Conservation (phyloP, 2,329 filamentous ascomycete genomes). For the Neofusicoccum kwambonambiense region DNA sequence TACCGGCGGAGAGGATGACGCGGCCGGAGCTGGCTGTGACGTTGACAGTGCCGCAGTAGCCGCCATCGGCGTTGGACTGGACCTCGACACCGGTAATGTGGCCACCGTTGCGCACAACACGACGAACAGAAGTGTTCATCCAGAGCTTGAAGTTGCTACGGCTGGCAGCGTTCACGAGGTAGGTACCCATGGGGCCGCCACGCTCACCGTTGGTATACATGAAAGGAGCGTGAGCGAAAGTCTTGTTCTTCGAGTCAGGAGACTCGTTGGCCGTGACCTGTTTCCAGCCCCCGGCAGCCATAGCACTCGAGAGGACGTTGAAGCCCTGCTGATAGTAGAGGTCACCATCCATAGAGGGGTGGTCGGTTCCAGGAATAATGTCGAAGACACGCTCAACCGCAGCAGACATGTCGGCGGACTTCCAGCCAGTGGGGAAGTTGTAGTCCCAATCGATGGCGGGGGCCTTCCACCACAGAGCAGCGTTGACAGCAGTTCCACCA, state of each 20-base stretch:
- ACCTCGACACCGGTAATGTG: slow-evolving; percentile 67
- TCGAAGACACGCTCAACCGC: slow-evolving; percentile 63
- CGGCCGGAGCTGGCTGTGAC: slow-evolving; percentile 60
- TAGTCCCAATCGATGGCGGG: slow-evolving; percentile 67
- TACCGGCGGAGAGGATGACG: slow-evolving; percentile 66
- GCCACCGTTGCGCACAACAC: slow-evolving; percentile 63
- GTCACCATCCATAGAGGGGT: slow-evolving; percentile 65
- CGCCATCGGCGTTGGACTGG: slow-evolving; percentile 58
- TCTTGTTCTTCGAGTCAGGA: slow-evolving; percentile 64
- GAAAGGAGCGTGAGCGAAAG: slow-evolving; percentile 63
- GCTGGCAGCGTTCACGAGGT: slow-evolving; percentile 61
- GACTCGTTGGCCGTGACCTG: slow-evolving; percentile 59
- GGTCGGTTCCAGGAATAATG: slow-evolving; percentile 68
- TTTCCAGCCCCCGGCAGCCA: slow-evolving; percentile 62
- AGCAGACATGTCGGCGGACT: slow-evolving; percentile 59
- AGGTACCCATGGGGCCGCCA: slow-evolving; percentile 69
- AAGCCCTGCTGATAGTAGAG: slow-evolving; percentile 68
- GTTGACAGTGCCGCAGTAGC: slow-evolving; percentile 60
- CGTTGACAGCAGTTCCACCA: slow-evolving; percentile 66
- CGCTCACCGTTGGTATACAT: slow-evolving; percentile 67
- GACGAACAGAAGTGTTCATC: slow-evolving; percentile 64
- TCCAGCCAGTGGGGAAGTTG: slow-evolving; percentile 72
- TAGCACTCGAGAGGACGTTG: slow-evolving; percentile 59
- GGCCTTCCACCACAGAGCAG: slow-evolving; percentile 67
- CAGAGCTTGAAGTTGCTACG: slow-evolving; percentile 66